Base-by-base conservation (phyloP, 805 yeast genomes). In the Nakazawaea pomicola region DNA sequence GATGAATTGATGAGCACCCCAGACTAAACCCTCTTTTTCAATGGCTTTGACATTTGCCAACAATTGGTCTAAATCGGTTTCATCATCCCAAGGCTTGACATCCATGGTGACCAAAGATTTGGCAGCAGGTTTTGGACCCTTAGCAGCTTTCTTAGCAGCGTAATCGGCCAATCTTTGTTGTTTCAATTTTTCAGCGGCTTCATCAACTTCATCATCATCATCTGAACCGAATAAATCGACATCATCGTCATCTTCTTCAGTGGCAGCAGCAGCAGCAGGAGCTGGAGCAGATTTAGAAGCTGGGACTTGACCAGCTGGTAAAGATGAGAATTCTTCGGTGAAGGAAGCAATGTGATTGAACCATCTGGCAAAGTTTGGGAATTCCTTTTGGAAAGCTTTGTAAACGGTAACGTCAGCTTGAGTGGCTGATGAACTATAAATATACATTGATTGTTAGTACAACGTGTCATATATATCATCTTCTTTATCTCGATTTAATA, bases 81-180 rank as follows among this genome's bases (percentile, higher is more conserved):
- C 98, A 64, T 93, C 99, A 72, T 93, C 99, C 99, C 99, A 93
- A 74, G 97, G 98, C 83, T 93, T 93, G 59, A 93, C 95, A 60
- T 93, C 99, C 60, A 93, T 64, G 62, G 99, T 91, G 62, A 93
- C 96, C 56, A 89, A 74, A 49, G 97, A 87, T 79, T 93, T 93
- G 64, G 99, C 97, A 70, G 96, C 96, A 61, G 98, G 89, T 80
- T 89, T 89, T 61, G 98, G 88, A 66, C 95, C 95, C 76, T 85
- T 85, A 56, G 91, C 82, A 55, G 96, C 96, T 83, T 93, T 93
- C 82, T 84, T 89, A 62, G 95, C 96, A 63, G 87, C 85, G 81
- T 93, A 93, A 68, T 81, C 96, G 67, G 96, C 98, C 62, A 93
- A 72, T 83, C 99, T 89, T 78, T 91, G 78, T 71, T 87, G 95